Percentiles rank a stretch among this genome's conserved stretches.
phyloP scores from a whole-genome alignment of 2,329 filamentous ascomycete species.

The Beauveria pseudobassiana region DNA sequence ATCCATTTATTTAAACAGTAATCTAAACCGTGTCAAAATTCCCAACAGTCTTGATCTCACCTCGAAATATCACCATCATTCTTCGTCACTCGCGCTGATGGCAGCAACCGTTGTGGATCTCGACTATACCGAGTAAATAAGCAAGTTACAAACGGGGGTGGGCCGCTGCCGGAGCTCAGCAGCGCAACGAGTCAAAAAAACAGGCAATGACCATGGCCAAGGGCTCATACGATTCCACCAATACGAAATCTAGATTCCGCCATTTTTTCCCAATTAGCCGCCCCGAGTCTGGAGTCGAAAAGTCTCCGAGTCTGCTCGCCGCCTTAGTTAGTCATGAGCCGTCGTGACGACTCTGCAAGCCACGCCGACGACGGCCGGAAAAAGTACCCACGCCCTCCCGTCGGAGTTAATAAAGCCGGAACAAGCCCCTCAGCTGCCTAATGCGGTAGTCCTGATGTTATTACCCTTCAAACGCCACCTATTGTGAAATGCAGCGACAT shows the following conservation, averaged over 20 bases:
- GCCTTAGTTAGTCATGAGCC: neutral
- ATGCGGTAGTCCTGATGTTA: neutral
- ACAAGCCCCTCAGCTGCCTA: neutral
- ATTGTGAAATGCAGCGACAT: neutral
- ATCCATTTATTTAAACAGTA: no score
- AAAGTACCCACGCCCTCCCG: slow-evolving; percentile 6
- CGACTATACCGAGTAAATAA: neutral
- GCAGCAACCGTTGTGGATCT: neutral
- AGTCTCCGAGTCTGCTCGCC: neutral
- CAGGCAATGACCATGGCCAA: no score
- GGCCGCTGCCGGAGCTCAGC: neutral
- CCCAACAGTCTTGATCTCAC: no score
- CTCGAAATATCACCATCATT: neutral
- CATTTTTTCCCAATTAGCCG: neutral
- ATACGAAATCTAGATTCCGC: no score
- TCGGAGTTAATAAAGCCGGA: slow-evolving; percentile 5
- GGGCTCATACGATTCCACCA: no score
- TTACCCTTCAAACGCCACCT: neutral
- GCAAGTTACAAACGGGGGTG: neutral
- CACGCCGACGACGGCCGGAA: slow-evolving; percentile 8
- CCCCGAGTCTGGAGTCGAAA: neutral
- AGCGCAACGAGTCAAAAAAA: neutral
- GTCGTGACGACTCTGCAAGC: neutral
- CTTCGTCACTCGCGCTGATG: neutral
- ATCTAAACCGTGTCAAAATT: no score